Evolutionary conservation across 352 stramenopile species (phyloP), one percentile per base, ranked within the genome.

Genomic region (Aphanomyces euteiches): DNA sequence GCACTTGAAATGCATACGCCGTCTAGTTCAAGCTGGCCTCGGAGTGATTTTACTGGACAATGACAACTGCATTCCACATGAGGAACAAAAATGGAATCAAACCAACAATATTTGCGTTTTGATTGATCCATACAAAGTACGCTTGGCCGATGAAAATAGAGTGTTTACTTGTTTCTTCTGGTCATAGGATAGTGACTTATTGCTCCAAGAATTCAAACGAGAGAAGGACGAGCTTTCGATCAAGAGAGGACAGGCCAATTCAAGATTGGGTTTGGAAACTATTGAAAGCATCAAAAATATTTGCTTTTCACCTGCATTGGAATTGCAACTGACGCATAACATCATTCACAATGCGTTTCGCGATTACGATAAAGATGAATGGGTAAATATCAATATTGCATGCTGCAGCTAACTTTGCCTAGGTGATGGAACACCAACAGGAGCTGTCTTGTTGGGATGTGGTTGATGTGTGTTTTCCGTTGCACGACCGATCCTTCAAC

Each of bases 301-400:
- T 82, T 93, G 85, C 60, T 95, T 95, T 67, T 93, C 87, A 37
- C 87, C 87, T 0, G 87, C 87, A 3, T 67, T 95, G 38, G 87
- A 95, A 70, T 72, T 95, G 50, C 87, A 95, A 59, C 69, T 95
- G 15, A 95, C 87, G 40, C 87, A 95, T 76, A 95, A 95, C 60
- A 93, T 95, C 58, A 95, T 95, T 53, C 78, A 91, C 72, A 95
- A 95, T 64, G 87, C 87, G 0, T 88, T 93, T 37, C 83, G 82
- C 41, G 87, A 95, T 72, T 95, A 92, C 48, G 87, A 95, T 66
- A 93, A 92, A 70, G 87, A 95, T 56, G 87, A 95, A 63, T 93
- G 87, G 87, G 82, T 70, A 65, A 8, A 37, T 67, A 39, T 67
- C 3, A 21, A 5, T 41, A 13, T 6, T 43, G 19, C 7, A 8